A percentile compares a stretch with the other conserved stretches of the same genome.
These are phyloP conservation scores for Chamaenerion angustifolium DNA, from an alignment of 345 rosid genomes.

Conservation along the genomic window DNA sequence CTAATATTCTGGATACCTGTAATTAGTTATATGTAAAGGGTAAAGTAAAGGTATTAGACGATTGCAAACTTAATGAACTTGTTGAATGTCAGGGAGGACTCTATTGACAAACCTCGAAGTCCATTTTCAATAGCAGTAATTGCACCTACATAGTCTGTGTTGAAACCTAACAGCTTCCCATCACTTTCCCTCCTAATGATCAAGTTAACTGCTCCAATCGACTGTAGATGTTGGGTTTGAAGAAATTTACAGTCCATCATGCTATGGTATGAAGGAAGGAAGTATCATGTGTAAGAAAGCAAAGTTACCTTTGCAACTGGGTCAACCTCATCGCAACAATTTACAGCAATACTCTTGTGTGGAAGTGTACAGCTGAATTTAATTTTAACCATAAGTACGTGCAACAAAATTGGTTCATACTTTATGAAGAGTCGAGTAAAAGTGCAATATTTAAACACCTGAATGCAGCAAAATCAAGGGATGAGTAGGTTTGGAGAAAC, in stretches of 20 bases:
- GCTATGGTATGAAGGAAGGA: too few species aligned
- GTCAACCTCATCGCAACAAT: constrained; percentile 77
- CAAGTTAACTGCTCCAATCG: constrained; percentile 94
- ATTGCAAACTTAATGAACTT: too few species aligned
- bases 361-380: constrained; percentile 76
- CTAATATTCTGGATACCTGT: constrained; percentile 29
- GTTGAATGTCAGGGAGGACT: too few species aligned
- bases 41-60: too few species aligned
- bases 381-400: too few species aligned
- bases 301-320: constrained; percentile 73
- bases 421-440: too few species aligned
- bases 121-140: constrained; percentile 94
- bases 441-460: constrained; percentile 22
- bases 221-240: constrained; percentile 21
- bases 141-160: constrained; percentile 85
- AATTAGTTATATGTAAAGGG: background rate
- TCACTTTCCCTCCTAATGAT: constrained; percentile 60
- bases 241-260: too few species aligned
- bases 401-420: too few species aligned
- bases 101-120: constrained; percentile 32
- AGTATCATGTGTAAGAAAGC: background rate
- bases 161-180: constrained; percentile 67
- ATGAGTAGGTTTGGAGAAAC: constrained; percentile 66
- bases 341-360: constrained; percentile 72
- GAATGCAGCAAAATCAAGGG: constrained; percentile 82